A percentile compares a stretch with the other conserved stretches of the same genome.
phyloP scores from a whole-genome alignment of 371 early-diverging fungal genomes.

The Rhizopus sp. region DNA sequence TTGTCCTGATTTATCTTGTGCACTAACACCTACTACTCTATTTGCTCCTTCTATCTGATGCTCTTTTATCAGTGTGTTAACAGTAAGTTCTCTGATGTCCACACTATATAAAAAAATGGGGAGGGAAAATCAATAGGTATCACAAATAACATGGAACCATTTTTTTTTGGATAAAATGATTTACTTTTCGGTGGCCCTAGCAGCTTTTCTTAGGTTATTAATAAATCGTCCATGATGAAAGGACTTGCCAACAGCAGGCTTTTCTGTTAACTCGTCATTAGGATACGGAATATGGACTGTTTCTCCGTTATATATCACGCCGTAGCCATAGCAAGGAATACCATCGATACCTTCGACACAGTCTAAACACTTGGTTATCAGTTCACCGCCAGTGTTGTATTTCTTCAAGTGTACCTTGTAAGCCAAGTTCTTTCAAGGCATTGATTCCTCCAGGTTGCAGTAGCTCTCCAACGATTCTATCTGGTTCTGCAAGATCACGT shows the following conservation, averaged over 20 bases:
- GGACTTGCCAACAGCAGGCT: constrained; percentile 64
- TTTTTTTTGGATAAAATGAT: constrained; percentile 9
- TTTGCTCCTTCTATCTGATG: constrained; percentile 33
- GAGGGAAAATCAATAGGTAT: background rate
- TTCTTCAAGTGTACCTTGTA: constrained; percentile 49
- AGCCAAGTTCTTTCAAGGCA: constrained; percentile 73
- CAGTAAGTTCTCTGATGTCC: constrained; percentile 76
- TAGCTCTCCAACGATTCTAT: constrained; percentile 94
- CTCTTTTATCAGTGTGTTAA: constrained; percentile 57
- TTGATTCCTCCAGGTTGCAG: constrained; percentile 90
- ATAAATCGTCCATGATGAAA: constrained; percentile 97
- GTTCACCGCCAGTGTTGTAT: background rate
- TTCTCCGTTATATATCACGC: constrained; percentile 62
- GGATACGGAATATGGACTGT: constrained; percentile 68
- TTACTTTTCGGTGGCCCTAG: constrained; percentile 60
- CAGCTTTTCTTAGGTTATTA: constrained; percentile 77
- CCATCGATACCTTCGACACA: constrained; percentile 86
- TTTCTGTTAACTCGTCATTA: constrained; percentile 45
- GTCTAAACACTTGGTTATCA: constrained; percentile 38
- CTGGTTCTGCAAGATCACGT: constrained; percentile 85
- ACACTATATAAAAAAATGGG: constrained; percentile 50
- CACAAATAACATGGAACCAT: background rate
- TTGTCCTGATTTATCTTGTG: constrained; percentile 28
- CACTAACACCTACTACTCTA: constrained; percentile 58
- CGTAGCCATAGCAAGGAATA: constrained; percentile 87